phyloP scores from a whole-genome alignment of 305 asterid genomes.

The Fraxinus nigra region DNA sequence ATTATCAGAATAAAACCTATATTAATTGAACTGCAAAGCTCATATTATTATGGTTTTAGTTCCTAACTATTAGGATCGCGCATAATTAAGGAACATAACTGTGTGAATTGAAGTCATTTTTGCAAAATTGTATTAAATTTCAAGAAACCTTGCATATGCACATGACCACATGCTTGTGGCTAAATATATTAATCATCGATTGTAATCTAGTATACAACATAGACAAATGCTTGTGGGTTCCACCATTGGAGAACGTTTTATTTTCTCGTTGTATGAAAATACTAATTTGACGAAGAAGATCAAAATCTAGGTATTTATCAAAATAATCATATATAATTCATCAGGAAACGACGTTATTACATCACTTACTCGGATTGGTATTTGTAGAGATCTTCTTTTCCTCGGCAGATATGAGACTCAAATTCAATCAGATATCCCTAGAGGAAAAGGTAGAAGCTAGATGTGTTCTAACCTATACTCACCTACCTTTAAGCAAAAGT shows the following conservation, averaged over 20 bases:
- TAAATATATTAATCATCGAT: neutral
- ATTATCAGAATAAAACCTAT: slow-evolving; percentile 35
- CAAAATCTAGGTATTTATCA: neutral
- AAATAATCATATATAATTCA: neutral
- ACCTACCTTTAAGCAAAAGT: no score
- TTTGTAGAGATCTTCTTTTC: neutral
- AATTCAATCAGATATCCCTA: neutral
- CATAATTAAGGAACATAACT: neutral
- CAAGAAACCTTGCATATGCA: neutral
- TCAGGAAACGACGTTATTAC: neutral
- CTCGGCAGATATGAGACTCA: neutral
- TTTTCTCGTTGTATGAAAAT: neutral
- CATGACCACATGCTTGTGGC: neutral
- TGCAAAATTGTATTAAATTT: neutral
- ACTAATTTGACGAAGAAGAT: neutral
- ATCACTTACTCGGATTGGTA: neutral
- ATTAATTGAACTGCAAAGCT: slow-evolving; percentile 5
- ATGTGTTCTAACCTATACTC: neutral
- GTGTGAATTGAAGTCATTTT: neutral
- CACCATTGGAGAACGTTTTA: neutral
- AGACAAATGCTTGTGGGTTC: neutral
- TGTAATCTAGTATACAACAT: neutral
- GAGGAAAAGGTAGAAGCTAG: neutral
- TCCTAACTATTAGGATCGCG: neutral
- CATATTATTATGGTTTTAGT: neutral